Evolutionary conservation across 208 protist species (phyloP), one percentile per base, ranked within the genome.

Genomic region (Wallacemonas collosoma): DNA sequence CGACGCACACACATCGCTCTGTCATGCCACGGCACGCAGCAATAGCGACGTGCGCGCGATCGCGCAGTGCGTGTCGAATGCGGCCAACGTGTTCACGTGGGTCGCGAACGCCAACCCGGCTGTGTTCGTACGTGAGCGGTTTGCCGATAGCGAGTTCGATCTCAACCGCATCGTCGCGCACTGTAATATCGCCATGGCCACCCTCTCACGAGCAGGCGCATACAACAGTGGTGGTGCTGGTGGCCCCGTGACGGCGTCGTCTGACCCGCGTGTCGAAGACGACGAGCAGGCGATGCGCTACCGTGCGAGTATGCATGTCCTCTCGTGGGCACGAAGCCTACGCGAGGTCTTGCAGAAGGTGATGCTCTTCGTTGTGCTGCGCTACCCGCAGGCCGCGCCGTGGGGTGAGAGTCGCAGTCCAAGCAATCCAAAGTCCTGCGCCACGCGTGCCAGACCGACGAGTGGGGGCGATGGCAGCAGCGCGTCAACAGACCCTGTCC

Each of bases 31-130:
- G 44, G 79, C 73, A 36, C 44, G 58, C 8, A 50, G 47, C 1
- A 64, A 76, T 41, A 64, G 72, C 40, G 75, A 77, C n/a, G 39
- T 75, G 61, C 75, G 79, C 12, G 57, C 61, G 5, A 61, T 77
- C 54, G 73, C 72, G 1, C 73, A 82, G 44, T 78, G 77, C 26
- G 54, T 82, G 14, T 58, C 73, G 11, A 71, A 80, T 45, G 81
- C 77, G 7, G 71, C 77, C 41, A 72, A 82, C 62, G 5, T 86
- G 53, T 86, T 82, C 63, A 82, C 77, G 39, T 86, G 77, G 81
- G 65, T 80, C 26, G 58, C 62, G 38, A 77, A 55, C 63, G 77
- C 58, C 26, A 76, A 80, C 47, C 61, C 74, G 35, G 53, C 6
- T 15, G 35, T 47, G 4, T 43, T 41, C 26, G 61, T 48, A 5